phyloP scores from a whole-genome alignment of 352 stramenopile species.

The Globisporangium viniferum region DNA sequence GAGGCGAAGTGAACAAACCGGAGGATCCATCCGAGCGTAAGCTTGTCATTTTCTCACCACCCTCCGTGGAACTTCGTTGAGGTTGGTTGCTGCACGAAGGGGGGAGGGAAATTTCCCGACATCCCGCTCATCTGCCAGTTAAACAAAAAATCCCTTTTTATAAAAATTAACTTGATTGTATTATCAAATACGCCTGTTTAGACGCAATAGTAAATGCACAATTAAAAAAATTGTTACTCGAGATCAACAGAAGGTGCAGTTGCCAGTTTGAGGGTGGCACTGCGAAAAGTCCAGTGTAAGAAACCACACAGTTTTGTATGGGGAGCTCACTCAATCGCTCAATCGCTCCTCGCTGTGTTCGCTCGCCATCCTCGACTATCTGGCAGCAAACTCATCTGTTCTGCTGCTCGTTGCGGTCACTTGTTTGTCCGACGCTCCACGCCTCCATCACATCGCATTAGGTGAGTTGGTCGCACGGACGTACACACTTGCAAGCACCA shows the following conservation, averaged over 20 bases:
- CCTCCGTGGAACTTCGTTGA: not conserved
- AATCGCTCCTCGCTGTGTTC: not conserved
- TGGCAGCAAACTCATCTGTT: not conserved
- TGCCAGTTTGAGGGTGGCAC: not conserved
- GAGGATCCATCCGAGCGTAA: not conserved
- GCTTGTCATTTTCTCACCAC: constrained; percentile 2
- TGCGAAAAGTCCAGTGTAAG: not conserved
- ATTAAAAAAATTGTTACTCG: not conserved
- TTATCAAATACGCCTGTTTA: not conserved
- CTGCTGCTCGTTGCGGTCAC: not conserved
- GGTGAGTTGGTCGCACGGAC: constrained; percentile 7
- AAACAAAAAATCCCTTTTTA: not conserved
- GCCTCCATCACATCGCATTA: not conserved
- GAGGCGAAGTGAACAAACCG: not conserved
- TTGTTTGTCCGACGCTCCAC: not conserved
- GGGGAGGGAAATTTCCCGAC: not conserved
- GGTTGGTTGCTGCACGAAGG: not conserved
- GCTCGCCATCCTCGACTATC: not conserved
- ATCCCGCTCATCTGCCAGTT: not conserved
- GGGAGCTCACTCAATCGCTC: not conserved
- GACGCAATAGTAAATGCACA: not conserved
- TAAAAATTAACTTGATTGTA: not conserved
- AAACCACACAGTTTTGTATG: not conserved
- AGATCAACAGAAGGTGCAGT: not conserved
- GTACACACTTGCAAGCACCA: not conserved